Evolutionary conservation across 1,284 basidiomycete species (phyloP).

Genomic region (Ceratobasidium sp.): DNA sequence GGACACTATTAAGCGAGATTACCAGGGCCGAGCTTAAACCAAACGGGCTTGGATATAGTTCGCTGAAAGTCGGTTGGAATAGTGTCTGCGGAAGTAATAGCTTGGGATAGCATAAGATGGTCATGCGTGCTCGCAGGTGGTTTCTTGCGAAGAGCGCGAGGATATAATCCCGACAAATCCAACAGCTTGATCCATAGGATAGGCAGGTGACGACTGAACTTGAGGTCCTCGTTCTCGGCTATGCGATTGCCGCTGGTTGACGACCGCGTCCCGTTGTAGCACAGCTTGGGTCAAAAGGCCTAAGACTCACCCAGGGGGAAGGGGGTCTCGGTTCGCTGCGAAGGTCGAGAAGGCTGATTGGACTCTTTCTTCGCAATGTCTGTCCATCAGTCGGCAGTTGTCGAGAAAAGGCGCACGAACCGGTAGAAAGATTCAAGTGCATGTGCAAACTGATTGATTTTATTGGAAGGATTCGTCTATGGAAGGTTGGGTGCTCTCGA

Average conservation of each 20-base stretch:
- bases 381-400: slow-evolving; percentile 23
- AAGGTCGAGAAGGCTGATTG: neutral
- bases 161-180: slow-evolving; percentile 14
- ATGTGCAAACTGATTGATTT: neutral
- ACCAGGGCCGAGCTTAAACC: neutral
- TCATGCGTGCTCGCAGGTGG: neutral
- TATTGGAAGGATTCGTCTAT: neutral
- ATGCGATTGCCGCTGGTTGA: neutral
- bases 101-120: neutral
- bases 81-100: neutral
- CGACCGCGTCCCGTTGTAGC: neutral
- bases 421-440: slow-evolving; percentile 26
- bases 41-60: neutral
- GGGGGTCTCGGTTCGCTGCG: no score
- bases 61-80: neutral
- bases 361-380: neutral
- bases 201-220: neutral
- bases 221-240: neutral
- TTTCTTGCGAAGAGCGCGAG: neutral
- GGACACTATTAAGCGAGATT: neutral
- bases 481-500: neutral
- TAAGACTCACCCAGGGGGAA: slow-evolving; percentile 7
- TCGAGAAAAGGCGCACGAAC: neutral
- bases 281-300: neutral
- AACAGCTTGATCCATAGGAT: slow-evolving; percentile 4